These are phyloP conservation scores for Bipolaris sorokiniana DNA, from an alignment of 2,329 filamentous ascomycete genomes.

Conservation along the genomic window DNA sequence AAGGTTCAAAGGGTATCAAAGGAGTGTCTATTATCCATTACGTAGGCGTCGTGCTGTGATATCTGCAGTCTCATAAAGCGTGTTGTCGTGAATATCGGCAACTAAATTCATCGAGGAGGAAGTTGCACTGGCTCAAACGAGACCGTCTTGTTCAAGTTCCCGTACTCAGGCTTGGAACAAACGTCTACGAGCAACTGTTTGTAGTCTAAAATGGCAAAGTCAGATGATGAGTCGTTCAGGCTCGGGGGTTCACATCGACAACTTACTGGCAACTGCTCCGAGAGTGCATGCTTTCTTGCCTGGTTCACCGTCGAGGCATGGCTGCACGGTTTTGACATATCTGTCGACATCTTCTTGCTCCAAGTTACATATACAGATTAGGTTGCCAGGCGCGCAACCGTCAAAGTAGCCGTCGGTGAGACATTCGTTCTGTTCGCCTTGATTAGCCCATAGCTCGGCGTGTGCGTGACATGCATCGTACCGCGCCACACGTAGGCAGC, in stretches of 20 bases:
- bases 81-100: slow-evolving; percentile 1
- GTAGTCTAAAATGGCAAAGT: slow-evolving; percentile 19
- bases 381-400: slow-evolving; percentile 13
- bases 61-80: slow-evolving; percentile 8
- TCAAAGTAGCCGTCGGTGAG: slow-evolving; percentile 17
- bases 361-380: slow-evolving; percentile 23
- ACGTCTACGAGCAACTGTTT: slow-evolving; percentile 19
- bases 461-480: neutral
- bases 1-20: neutral
- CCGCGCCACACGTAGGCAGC: slow-evolving; percentile 26
- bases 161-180: slow-evolving; percentile 17
- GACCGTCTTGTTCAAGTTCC: slow-evolving; percentile 20
- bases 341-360: slow-evolving; percentile 21
- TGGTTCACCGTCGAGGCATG: slow-evolving; percentile 23
- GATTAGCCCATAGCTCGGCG: neutral
- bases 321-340: slow-evolving; percentile 26
- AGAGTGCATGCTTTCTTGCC: slow-evolving; percentile 22
- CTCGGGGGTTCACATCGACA: neutral
- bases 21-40: slow-evolving; percentile 16
- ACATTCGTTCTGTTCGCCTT: neutral
- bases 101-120: neutral
- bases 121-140: slow-evolving; percentile 5
- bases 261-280: slow-evolving; percentile 26
- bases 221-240: neutral
- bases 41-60: neutral